Percentiles rank a stretch among this genome's conserved stretches.
These are phyloP conservation scores for Phytophthora boehmeriae DNA, from an alignment of 352 stramenopile species.

Conservation along the genomic window DNA sequence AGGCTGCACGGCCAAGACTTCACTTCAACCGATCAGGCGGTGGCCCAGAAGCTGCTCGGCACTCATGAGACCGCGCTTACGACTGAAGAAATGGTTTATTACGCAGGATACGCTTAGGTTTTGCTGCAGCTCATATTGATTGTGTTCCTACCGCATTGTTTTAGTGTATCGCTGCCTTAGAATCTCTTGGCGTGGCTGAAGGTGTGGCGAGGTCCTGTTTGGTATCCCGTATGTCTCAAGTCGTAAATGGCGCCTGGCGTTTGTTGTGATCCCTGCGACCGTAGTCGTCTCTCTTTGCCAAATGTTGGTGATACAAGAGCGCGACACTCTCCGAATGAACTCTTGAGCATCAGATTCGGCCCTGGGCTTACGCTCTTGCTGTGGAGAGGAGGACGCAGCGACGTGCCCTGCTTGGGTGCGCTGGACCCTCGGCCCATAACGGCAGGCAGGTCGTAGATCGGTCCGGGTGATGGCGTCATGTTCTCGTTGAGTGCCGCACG, in stretches of 20 bases:
- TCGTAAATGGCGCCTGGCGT: conserved; percentile 78
- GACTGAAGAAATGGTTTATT: too few relatives aligned
- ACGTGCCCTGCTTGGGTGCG: conserved; percentile 67
- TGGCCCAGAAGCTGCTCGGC: too few relatives aligned
- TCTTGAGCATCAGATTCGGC: conserved; percentile 67
- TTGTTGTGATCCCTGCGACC: conserved; percentile 23
- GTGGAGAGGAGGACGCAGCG: conserved; percentile 56
- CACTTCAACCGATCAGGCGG: too few relatives aligned
- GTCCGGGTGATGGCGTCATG: conserved; percentile 67
- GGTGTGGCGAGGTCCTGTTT: conserved; percentile 50
- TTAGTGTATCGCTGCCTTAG: conserved; percentile 13
- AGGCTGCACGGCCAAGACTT: too few relatives aligned
- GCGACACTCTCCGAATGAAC: conserved; percentile 50
- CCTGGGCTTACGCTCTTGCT: conserved; percentile 62
- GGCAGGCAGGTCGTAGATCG: conserved; percentile 75
- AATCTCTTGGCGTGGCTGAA: conserved; percentile 83
- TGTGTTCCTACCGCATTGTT: too few relatives aligned
- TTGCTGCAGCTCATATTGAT: too few relatives aligned
- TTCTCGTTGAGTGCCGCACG: conserved; percentile 52
- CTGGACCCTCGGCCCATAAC: conserved; percentile 43
- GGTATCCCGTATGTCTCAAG: conserved; percentile 62
- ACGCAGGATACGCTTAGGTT: too few relatives aligned
- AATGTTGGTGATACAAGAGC: conserved; percentile 72
- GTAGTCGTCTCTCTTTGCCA: conserved; percentile 64
- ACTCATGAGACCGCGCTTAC: too few relatives aligned